A percentile compares a stretch with the other conserved stretches of the same genome.
phyloP scores from a whole-genome alignment of 1,284 basidiomycete genomes.

The Rhizoctonia solani region DNA sequence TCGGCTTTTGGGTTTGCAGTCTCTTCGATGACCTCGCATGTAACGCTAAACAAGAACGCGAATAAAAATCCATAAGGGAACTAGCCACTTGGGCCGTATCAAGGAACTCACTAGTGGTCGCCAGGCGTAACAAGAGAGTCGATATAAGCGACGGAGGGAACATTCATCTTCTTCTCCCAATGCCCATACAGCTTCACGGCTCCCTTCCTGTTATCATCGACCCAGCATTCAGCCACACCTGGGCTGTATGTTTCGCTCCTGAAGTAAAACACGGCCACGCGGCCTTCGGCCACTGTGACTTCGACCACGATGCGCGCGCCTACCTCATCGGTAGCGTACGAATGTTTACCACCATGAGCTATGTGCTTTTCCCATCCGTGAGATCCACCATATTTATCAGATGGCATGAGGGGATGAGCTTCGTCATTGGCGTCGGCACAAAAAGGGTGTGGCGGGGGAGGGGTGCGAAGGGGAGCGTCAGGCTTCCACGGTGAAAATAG shows the following conservation, averaged over 20 bases:
- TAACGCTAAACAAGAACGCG: slow-evolving; percentile 32
- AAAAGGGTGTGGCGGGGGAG: slow-evolving; percentile 31
- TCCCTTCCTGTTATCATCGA: slow-evolving; percentile 36
- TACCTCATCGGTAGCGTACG: slow-evolving; percentile 31
- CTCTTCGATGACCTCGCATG: slow-evolving; percentile 34
- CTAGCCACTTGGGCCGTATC: background rate
- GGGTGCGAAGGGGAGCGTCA: slow-evolving; percentile 13
- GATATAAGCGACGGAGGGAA: slow-evolving; percentile 35
- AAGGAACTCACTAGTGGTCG: slow-evolving; percentile 34
- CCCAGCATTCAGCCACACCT: slow-evolving; percentile 37
- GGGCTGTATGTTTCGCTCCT: slow-evolving; percentile 34
- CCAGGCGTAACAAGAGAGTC: slow-evolving; percentile 35
- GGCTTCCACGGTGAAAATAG: slow-evolving; percentile 33
- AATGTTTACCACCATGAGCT: slow-evolving; percentile 35
- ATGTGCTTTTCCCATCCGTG: slow-evolving; percentile 33
- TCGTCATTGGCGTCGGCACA: slow-evolving; percentile 37
- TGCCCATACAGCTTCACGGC: slow-evolving; percentile 35
- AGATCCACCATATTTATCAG: slow-evolving; percentile 27
- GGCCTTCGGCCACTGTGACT: slow-evolving; percentile 33
- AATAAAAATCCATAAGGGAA: slow-evolving; percentile 12
- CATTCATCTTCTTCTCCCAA: slow-evolving; percentile 36
- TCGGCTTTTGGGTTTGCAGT: slow-evolving; percentile 32
- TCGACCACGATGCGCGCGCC: slow-evolving; percentile 34
- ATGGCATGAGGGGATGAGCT: slow-evolving; percentile 31
- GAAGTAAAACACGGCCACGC: slow-evolving; percentile 37